Base-by-base conservation (phyloP, 192 early-diverging fungal genomes). In the Mortierella alpina region DNA sequence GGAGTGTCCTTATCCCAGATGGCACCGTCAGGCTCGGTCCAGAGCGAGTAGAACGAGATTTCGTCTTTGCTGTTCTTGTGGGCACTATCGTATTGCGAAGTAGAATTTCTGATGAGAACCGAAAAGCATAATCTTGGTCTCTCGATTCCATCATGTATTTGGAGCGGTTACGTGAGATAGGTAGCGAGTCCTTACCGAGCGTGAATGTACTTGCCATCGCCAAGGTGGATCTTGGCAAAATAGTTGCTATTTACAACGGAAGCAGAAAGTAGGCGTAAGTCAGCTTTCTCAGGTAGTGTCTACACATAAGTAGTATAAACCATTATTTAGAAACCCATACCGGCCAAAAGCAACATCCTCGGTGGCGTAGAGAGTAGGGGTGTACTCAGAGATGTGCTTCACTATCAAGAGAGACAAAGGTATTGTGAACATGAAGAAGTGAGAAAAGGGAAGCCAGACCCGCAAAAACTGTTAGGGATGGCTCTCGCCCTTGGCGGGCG, bases 181-280 rank as follows among this genome's bases (percentile, higher is more conserved):
- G 41, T 7, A 18, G 13, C 31, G 31, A 31, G 31, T 31, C 31
- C 52, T 78, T 85, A 85, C 84, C 84, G 82, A 50, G 75, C 87
- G 67, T 88, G 89, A 54, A 90, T 69, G 59, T 70, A 90, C 65
- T 87, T 84, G 18, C 62, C 79, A 23, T 86, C 83, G 13, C 84
- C 89, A 41, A 90, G 66, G 42, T 87, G 68, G 49, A 90, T 80
- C 70, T 90, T 90, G 68, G 75, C 89, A 51, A 85, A 88, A 80
- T 88, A 88, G 72, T 83, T 85, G 58, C 53, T 71, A 79, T 50
- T 41, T 12, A 54, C 6, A 3, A 23, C 42, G 5, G n/a, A 58
- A 17, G 11, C 20, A 47, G 20, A 52, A 22, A 67, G 10, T 40
- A 48, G 57, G 41, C 59, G 20, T 7, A 13, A 49, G 51, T 22